phyloP scores from a whole-genome alignment of 179 eudicot genomes.

The Silene noctiflora region DNA sequence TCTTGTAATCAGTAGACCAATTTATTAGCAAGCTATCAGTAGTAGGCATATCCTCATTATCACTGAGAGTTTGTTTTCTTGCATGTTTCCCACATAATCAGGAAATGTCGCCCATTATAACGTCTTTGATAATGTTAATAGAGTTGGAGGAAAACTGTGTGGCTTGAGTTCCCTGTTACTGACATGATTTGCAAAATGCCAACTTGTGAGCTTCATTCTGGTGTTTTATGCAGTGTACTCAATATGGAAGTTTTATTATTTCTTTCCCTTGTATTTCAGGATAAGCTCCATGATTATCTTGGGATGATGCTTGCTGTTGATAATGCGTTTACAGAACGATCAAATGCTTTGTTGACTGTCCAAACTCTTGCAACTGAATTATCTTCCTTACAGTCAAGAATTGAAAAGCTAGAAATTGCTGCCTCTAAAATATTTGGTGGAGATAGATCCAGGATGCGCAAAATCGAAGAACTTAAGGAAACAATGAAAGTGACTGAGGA shows the following conservation, averaged over 20 bases:
- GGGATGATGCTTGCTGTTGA: slow-evolving; percentile 83
- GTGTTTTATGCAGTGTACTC: not conserved
- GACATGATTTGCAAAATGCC: not conserved
- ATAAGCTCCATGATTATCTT: slow-evolving; percentile 80
- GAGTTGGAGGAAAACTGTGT: not conserved
- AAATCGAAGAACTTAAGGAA: slow-evolving; percentile 76
- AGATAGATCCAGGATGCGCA: slow-evolving; percentile 66
- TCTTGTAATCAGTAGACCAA: not conserved
- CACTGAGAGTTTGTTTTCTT: not conserved
- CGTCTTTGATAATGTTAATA: not conserved
- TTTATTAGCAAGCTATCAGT: not conserved
- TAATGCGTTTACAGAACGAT: slow-evolving; percentile 82
- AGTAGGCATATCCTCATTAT: not conserved
- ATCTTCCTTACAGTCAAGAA: slow-evolving; percentile 60
- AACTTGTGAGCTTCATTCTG: not conserved
- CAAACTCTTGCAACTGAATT: slow-evolving; percentile 81
- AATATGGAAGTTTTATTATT: not conserved
- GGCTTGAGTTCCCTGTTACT: not conserved
- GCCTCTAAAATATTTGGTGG: slow-evolving; percentile 87
- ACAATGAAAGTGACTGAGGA: slow-evolving; percentile 73
- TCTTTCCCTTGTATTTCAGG: slow-evolving; percentile 45
- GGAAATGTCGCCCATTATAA: not conserved
- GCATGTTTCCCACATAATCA: slow-evolving; percentile 3
- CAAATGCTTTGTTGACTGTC: slow-evolving; percentile 87
- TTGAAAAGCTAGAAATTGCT: slow-evolving; percentile 69